These are phyloP conservation scores for Globisporangium heterothallicum DNA, from an alignment of 352 stramenopile genomes.

Conservation along the genomic window DNA sequence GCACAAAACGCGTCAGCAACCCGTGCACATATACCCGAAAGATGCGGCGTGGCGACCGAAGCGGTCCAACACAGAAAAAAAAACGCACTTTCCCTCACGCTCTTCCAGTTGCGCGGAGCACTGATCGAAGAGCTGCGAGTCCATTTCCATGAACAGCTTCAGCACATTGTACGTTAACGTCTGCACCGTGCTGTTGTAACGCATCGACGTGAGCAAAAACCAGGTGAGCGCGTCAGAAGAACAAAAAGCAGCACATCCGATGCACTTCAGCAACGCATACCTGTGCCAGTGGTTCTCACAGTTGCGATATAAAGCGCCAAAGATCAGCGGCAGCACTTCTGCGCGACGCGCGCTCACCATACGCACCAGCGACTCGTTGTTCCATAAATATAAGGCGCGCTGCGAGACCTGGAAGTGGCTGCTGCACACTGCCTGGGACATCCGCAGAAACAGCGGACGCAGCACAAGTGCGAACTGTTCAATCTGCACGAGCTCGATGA, in stretches of 20 bases:
- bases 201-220: neutral
- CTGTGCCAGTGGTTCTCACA: slow-evolving; percentile 92
- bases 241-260: neutral
- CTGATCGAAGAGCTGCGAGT: slow-evolving; percentile 84
- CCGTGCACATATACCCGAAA: neutral
- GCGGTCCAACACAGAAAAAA: slow-evolving; percentile 1
- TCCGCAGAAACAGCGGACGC: slow-evolving; percentile 66
- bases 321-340: slow-evolving; percentile 93
- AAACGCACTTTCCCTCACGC: slow-evolving; percentile 44
- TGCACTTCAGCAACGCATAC: slow-evolving; percentile 12
- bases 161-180: slow-evolving; percentile 82
- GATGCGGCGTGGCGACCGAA: neutral
- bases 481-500: slow-evolving; percentile 93
- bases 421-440: slow-evolving; percentile 86
- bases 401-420: slow-evolving; percentile 97
- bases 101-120: slow-evolving; percentile 58
- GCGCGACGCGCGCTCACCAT: slow-evolving; percentile 93
- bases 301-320: slow-evolving; percentile 83
- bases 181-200: slow-evolving; percentile 77
- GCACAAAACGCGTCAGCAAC: neutral
- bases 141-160: slow-evolving; percentile 83
- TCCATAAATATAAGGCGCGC: slow-evolving; percentile 98
- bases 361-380: slow-evolving; percentile 97
- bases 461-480: slow-evolving; percentile 65
- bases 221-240: neutral